phyloP scores from a whole-genome alignment of 2,329 filamentous ascomycete species.

The Hypoxylon sp. region DNA sequence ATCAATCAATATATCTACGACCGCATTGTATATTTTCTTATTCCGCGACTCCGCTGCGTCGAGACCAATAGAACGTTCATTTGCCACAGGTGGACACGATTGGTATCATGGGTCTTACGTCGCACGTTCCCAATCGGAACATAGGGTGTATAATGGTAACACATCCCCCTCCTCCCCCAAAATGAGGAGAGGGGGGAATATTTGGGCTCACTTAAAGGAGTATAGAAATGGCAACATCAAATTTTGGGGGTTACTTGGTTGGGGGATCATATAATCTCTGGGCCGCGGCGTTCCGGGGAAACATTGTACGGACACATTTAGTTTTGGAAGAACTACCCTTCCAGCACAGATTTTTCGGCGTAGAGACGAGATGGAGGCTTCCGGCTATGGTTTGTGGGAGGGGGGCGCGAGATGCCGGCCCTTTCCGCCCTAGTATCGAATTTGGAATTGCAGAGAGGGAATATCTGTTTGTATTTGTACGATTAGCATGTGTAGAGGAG shows the following conservation, averaged over 20 bases:
- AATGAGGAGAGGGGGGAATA: slow-evolving; percentile 15
- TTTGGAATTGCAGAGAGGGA: slow-evolving; percentile 21
- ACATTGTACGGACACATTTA: slow-evolving; percentile 8
- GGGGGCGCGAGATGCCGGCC: slow-evolving; percentile 7
- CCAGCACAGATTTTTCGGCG: slow-evolving; percentile 28
- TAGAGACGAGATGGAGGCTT: slow-evolving; percentile 14
- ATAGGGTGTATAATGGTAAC: slow-evolving; percentile 39
- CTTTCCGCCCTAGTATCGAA: slow-evolving; percentile 20
- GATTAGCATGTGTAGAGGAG: slow-evolving; percentile 40
- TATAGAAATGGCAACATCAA: slow-evolving; percentile 40
- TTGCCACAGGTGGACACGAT: slow-evolving; percentile 46
- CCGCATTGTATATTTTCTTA: slow-evolving; percentile 53
- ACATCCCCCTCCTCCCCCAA: slow-evolving; percentile 15
- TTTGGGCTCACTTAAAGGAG: slow-evolving; percentile 36
- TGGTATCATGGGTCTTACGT: slow-evolving; percentile 50
- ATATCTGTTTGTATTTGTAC: slow-evolving; percentile 29
- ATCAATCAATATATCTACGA: slow-evolving; percentile 38
- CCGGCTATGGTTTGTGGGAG: slow-evolving; percentile 20
- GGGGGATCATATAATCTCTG: slow-evolving; percentile 20
- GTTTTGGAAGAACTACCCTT: slow-evolving; percentile 16
- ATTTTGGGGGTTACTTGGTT: slow-evolving; percentile 28
- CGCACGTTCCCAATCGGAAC: slow-evolving; percentile 42
- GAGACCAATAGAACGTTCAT: slow-evolving; percentile 41
- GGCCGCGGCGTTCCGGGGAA: slow-evolving; percentile 41
- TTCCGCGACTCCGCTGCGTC: slow-evolving; percentile 31